A percentile compares a stretch with the other conserved stretches of the same genome.
phyloP scores from a whole-genome alignment of 108 stramenopile species.

The Cyclotella kingstonii region DNA sequence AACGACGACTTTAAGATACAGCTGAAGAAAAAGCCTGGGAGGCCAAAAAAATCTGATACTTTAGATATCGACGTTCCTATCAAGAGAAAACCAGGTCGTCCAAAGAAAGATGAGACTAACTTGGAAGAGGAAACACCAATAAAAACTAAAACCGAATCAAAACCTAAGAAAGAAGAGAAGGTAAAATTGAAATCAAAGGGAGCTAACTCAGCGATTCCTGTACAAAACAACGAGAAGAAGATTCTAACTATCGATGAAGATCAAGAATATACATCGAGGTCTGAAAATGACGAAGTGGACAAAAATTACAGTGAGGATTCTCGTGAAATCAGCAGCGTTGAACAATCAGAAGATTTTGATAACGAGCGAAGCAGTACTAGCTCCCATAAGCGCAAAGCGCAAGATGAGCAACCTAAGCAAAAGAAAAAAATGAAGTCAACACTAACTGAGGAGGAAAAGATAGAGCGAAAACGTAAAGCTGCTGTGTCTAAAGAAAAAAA shows the following conservation, averaged over 20 bases:
- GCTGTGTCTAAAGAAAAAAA: constrained; percentile 18
- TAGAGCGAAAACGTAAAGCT: constrained; percentile 7
- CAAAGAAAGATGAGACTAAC: constrained; percentile 16
- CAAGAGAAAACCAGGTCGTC: constrained; percentile 42
- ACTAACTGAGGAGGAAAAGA: constrained; percentile 27
- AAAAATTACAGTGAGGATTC: constrained; percentile 30
- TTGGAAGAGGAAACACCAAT: constrained; percentile 9
- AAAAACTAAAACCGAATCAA: constrained; percentile 28
- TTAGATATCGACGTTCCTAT: constrained; percentile 11
- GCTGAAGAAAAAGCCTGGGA: constrained; percentile 38
- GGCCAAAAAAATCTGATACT: constrained; percentile 26
- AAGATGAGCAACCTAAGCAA: constrained; percentile 4
- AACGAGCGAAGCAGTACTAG: constrained; percentile 3
- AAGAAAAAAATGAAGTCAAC: constrained; percentile 23
- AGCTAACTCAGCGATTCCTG: too few species aligned
- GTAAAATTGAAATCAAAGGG: not conserved
- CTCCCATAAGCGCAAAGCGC: constrained; percentile 23
- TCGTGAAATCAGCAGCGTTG: constrained; percentile 11
- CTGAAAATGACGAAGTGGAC: constrained; percentile 37
- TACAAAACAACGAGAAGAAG: constrained; percentile 19
- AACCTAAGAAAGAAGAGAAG: constrained; percentile 13
- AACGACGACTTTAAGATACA: not conserved
- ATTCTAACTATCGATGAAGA: constrained; percentile 31
- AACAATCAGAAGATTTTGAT: constrained; percentile 10
- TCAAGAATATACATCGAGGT: constrained; percentile 24